phyloP scores from a whole-genome alignment of 163 green algal species.

The Scenedesmus sp. region DNA sequence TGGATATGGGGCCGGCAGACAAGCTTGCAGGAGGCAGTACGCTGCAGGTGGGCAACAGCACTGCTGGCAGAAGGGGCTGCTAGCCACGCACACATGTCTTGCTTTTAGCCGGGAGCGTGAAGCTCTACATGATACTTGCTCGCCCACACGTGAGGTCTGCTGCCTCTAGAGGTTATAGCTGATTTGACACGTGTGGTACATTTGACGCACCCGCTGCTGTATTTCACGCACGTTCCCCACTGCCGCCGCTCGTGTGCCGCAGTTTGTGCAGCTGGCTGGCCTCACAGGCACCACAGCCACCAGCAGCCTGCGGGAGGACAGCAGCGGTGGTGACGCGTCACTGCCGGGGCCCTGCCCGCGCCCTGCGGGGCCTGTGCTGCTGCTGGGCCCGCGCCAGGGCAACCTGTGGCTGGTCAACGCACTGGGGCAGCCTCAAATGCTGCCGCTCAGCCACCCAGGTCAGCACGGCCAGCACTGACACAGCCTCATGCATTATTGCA shows the following conservation, averaged over 20 bases:
- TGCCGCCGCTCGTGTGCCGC: slow-evolving; percentile 3
- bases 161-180: neutral
- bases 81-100: neutral
- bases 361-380: slow-evolving; percentile 69
- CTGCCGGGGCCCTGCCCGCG: slow-evolving; percentile 69
- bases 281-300: slow-evolving; percentile 58
- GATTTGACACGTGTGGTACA: no score
- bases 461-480: neutral
- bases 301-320: slow-evolving; percentile 26
- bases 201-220: no score
- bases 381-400: slow-evolving; percentile 73
- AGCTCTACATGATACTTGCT: neutral
- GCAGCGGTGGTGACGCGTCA: slow-evolving; percentile 58
- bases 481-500: neutral
- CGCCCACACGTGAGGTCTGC: neutral
- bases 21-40: slow-evolving; percentile 6
- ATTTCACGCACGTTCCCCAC: neutral
- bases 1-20: slow-evolving; percentile 15
- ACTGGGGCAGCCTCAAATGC: slow-evolving; percentile 74
- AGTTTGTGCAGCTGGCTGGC: slow-evolving; percentile 63
- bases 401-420: slow-evolving; percentile 77
- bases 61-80: neutral
- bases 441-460: slow-evolving; percentile 76
- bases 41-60: neutral
- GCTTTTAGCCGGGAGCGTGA: neutral